Conservation (phyloP, 345 rosid genomes). For the Corchorus capsularis region DNA sequence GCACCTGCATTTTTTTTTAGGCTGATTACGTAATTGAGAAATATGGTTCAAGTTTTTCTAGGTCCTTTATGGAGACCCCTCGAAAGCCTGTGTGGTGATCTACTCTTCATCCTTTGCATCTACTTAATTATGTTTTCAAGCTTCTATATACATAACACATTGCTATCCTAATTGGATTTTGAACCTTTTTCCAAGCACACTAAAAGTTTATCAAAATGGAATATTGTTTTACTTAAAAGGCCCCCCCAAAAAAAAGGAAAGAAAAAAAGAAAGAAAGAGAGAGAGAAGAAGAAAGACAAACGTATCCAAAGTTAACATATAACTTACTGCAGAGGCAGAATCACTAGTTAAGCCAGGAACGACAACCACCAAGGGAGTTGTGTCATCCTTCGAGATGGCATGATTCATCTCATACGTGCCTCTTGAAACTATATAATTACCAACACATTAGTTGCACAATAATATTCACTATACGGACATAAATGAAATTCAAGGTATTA, state of each 20-base stretch:
- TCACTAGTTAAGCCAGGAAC: constrained; percentile 80
- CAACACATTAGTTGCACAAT: constrained; percentile 7
- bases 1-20: neutral
- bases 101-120: neutral
- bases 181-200: neutral
- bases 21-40: neutral
- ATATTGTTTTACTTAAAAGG: neutral
- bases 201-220: neutral
- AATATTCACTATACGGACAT: neutral
- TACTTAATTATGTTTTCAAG: neutral
- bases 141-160: neutral
- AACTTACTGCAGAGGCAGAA: constrained; percentile 66
- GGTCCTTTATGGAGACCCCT: constrained; percentile 1
- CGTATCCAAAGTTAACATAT: neutral
- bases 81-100: neutral
- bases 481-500: constrained; percentile 6
- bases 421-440: constrained; percentile 34
- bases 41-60: neutral
- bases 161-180: neutral
- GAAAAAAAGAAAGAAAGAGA: neutral
- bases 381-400: constrained; percentile 44
- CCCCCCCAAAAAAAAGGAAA: neutral
- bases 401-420: constrained; percentile 27
- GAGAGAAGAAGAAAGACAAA: neutral
- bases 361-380: constrained; percentile 55